Conservation (phyloP, 2,329 filamentous ascomycete species). For the Aspergillus japonicus region DNA sequence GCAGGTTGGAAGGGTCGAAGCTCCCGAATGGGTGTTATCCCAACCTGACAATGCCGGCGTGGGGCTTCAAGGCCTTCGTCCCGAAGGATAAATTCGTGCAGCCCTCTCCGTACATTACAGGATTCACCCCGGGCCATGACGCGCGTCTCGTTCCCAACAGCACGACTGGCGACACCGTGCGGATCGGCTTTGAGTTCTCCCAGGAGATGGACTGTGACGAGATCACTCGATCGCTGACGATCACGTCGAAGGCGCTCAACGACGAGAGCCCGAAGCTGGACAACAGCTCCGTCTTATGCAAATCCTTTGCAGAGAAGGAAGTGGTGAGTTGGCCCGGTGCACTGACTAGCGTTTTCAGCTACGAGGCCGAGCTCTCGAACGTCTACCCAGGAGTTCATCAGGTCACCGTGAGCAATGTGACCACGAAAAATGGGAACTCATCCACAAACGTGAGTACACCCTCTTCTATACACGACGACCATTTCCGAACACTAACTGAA, state of each 20-base stretch:
- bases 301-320: slow-evolving; percentile 28
- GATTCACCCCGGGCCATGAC: slow-evolving; percentile 61
- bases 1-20: slow-evolving; percentile 41
- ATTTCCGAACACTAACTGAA: neutral
- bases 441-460: slow-evolving; percentile 44
- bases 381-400: slow-evolving; percentile 61
- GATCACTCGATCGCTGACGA: slow-evolving; percentile 54
- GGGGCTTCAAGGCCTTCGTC: slow-evolving; percentile 60
- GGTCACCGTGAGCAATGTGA: slow-evolving; percentile 56
- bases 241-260: slow-evolving; percentile 46
- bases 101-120: slow-evolving; percentile 58
- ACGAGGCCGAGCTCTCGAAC: slow-evolving; percentile 51
- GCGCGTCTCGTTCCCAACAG: slow-evolving; percentile 52
- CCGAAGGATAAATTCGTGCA: slow-evolving; percentile 49
- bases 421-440: slow-evolving; percentile 41
- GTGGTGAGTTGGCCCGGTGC: slow-evolving; percentile 45
- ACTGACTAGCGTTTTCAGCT: slow-evolving; percentile 55
- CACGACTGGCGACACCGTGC: slow-evolving; percentile 42
- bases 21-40: slow-evolving; percentile 55
- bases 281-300: slow-evolving; percentile 46
- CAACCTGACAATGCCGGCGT: slow-evolving; percentile 52
- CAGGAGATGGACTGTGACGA: slow-evolving; percentile 58
- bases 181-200: slow-evolving; percentile 58
- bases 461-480: neutral
- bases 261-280: slow-evolving; percentile 46